Percentiles rank a stretch among this genome's conserved stretches.
Evolutionary conservation across 2,329 filamentous ascomycete genomes (phyloP).

Genomic region (Cercospora brassicicola): DNA sequence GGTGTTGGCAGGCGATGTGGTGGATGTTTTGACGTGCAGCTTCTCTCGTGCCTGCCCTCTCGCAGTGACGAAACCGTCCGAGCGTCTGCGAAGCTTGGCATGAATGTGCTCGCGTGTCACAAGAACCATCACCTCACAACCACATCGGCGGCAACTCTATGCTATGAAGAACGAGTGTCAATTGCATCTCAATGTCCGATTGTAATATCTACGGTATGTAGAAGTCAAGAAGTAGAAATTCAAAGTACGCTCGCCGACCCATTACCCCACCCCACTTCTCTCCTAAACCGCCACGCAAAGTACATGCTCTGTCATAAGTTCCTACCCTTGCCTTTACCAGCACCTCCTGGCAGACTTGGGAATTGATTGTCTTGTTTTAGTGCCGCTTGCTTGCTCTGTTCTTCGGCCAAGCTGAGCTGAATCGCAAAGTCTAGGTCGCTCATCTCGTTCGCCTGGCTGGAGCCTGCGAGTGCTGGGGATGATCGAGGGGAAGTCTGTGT

Average conservation of each 20-base stretch:
- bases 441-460: conserved; percentile 47
- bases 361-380: conserved; percentile 26
- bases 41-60: conserved; percentile 9
- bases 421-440: conserved; percentile 63
- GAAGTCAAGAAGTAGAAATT: neutral
- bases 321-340: conserved; percentile 34
- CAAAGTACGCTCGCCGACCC: neutral
- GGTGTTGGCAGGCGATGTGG: neutral
- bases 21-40: conserved; percentile 11
- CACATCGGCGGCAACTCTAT: neutral
- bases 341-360: conserved; percentile 34
- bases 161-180: neutral
- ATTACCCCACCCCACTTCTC: neutral
- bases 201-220: neutral
- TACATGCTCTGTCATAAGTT: conserved; percentile 12
- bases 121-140: neutral
- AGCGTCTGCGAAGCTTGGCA: conserved; percentile 4
- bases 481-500: conserved; percentile 30
- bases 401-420: conserved; percentile 62
- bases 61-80: conserved; percentile 1
- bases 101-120: neutral
- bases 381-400: conserved; percentile 46
- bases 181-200: neutral
- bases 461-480: conserved; percentile 39
- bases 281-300: neutral